Evolutionary conservation across 1,284 basidiomycete genomes (phyloP).

Genomic region (Sanghuangporus weigelae): DNA sequence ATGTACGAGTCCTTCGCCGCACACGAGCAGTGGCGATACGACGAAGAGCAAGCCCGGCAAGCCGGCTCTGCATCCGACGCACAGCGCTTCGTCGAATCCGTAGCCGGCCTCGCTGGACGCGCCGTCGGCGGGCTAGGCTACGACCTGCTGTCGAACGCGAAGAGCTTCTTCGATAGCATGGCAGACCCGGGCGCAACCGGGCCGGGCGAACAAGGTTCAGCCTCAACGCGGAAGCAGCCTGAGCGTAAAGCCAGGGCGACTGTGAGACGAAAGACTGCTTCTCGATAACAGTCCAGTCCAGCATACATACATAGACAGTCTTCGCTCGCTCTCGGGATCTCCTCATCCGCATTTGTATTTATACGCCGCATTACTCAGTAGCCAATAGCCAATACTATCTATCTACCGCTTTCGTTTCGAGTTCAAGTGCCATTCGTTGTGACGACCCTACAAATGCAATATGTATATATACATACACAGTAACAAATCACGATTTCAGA

Average conservation of each 20-base stretch:
- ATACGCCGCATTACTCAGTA: not conserved
- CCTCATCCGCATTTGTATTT: constrained; percentile 6
- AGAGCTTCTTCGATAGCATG: constrained; percentile 40
- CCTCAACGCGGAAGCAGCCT: not conserved
- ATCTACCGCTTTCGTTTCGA: not conserved
- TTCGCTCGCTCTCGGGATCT: not conserved
- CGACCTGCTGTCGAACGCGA: constrained; percentile 18
- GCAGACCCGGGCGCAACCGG: constrained; percentile 23
- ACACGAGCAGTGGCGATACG: constrained; percentile 56
- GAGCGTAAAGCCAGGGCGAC: constrained; percentile 14
- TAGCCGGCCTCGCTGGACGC: constrained; percentile 36
- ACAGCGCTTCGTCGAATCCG: constrained; percentile 38
- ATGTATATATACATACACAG: not conserved
- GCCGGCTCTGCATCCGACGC: constrained; percentile 27
- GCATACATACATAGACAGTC: too few relatives aligned
- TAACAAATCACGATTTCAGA: not conserved
- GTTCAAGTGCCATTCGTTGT: not conserved
- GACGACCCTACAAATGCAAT: not conserved
- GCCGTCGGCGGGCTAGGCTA: constrained; percentile 24
- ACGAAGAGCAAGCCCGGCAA: constrained; percentile 28
- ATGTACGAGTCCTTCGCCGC: constrained; percentile 63
- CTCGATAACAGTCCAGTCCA: not conserved
- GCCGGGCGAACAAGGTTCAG: not conserved
- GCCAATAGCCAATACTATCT: not conserved
- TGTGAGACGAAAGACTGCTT: constrained; percentile 3